These are phyloP conservation scores for Aspergillus alliaceus DNA, from an alignment of 2,329 filamentous ascomycete species.

Conservation along the genomic window DNA sequence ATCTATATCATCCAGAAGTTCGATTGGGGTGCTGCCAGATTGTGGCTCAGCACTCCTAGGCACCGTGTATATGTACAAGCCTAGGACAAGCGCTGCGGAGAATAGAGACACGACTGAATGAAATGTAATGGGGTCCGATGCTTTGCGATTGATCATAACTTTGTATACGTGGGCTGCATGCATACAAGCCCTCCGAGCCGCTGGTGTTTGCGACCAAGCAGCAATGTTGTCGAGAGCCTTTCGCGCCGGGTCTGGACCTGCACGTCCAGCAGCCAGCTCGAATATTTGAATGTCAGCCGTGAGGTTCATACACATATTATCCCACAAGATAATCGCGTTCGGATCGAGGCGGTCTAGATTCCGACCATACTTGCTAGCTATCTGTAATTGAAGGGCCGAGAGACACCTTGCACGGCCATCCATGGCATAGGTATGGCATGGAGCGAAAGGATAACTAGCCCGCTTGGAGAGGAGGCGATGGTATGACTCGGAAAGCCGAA, in stretches of 20 bases:
- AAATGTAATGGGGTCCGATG: slow-evolving; percentile 53
- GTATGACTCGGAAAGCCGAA: slow-evolving; percentile 45
- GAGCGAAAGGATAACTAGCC: slow-evolving; percentile 42
- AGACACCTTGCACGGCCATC: slow-evolving; percentile 47
- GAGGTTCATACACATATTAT: slow-evolving; percentile 54
- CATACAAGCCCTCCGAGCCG: slow-evolving; percentile 51
- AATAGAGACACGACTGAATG: slow-evolving; percentile 53
- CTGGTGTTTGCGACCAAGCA: slow-evolving; percentile 52
- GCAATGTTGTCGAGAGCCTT: slow-evolving; percentile 53
- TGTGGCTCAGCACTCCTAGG: slow-evolving; percentile 25
- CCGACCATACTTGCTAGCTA: slow-evolving; percentile 39
- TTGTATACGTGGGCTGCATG: slow-evolving; percentile 56
- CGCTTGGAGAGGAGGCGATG: slow-evolving; percentile 43
- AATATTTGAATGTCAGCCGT: slow-evolving; percentile 55
- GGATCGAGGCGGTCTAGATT: slow-evolving; percentile 46
- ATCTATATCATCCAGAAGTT: slow-evolving; percentile 52
- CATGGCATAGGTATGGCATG: slow-evolving; percentile 48
- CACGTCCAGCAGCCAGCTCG: slow-evolving; percentile 53
- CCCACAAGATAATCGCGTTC: slow-evolving; percentile 54
- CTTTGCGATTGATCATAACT: slow-evolving; percentile 51
- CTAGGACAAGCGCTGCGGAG: slow-evolving; percentile 52
- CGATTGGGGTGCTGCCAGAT: slow-evolving; percentile 32
- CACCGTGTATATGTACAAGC: slow-evolving; percentile 54
- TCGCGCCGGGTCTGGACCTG: slow-evolving; percentile 48
- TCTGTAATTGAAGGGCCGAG: slow-evolving; percentile 33